A percentile compares a stretch with the other conserved stretches of the same genome.
phyloP scores from a whole-genome alignment of 139 green algal species.

The Bryopsis sp. region DNA sequence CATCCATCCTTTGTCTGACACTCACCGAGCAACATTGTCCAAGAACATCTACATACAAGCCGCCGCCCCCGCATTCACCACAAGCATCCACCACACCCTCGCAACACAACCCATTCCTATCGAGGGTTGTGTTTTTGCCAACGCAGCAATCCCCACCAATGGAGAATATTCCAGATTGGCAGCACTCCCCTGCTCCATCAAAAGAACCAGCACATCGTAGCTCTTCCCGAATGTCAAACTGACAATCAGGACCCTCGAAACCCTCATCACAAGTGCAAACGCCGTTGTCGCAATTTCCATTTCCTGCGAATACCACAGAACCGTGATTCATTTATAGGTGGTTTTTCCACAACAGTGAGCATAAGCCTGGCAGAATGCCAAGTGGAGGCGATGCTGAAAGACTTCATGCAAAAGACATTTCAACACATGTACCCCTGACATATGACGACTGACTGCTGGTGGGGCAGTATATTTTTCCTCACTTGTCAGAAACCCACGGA shows the following conservation, averaged over 20 bases:
- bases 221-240: constrained; percentile 1
- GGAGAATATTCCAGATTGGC: not conserved
- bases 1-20: too few species aligned
- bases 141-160: not conserved
- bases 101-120: not conserved
- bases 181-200: not conserved
- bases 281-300: not conserved
- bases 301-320: not conserved
- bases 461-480: not conserved
- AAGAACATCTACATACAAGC: not conserved
- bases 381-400: not conserved
- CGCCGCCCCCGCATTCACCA: not conserved
- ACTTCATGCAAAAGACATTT: not conserved
- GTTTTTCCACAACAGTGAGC: too few species aligned
- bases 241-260: not conserved
- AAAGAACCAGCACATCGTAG: not conserved
- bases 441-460: not conserved
- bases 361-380: not conserved
- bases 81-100: not conserved
- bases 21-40: not conserved
- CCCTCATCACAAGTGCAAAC: not conserved
- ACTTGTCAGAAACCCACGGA: not conserved
- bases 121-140: not conserved
- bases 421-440: not conserved
- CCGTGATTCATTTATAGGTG: too few species aligned